Conservation (phyloP, 192 early-diverging fungal genomes). For the Entomortierella parvispora region DNA sequence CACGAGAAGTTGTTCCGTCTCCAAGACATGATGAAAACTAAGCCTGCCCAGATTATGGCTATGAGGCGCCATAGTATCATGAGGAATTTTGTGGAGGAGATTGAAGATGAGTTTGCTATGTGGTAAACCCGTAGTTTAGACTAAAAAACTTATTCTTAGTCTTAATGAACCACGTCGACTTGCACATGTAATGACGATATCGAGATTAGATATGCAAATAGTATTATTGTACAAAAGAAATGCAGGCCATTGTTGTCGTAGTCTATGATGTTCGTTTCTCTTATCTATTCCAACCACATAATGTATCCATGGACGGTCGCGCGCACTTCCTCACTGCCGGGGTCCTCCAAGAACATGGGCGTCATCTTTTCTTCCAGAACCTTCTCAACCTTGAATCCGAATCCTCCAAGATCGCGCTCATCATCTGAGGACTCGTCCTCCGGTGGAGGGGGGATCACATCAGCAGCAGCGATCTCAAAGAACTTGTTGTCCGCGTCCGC, state of each 20-base stretch:
- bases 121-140: too few species aligned
- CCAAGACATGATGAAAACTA: conserved; percentile 73
- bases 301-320: conserved; percentile 84
- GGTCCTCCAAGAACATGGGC: conserved; percentile 91
- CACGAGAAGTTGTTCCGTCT: conserved; percentile 76
- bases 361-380: conserved; percentile 74
- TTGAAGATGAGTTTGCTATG: conserved; percentile 66
- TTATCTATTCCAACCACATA: conserved; percentile 33
- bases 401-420: conserved; percentile 61
- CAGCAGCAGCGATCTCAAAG: conserved; percentile 73
- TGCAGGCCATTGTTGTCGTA: not conserved
- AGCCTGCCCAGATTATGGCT: conserved; percentile 62
- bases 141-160: too few species aligned
- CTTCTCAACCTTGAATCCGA: conserved; percentile 75
- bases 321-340: conserved; percentile 79
- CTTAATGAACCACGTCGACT: too few species aligned
- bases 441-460: conserved; percentile 22
- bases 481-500: conserved; percentile 84
- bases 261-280: not conserved
- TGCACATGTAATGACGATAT: not conserved
- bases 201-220: not conserved
- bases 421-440: conserved; percentile 52
- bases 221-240: not conserved
- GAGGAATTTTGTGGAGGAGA: conserved; percentile 63
- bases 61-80: conserved; percentile 67